A percentile compares a stretch with the other conserved stretches of the same genome.
phyloP scores from a whole-genome alignment of 345 rosid genomes.

The Salix dunnii region DNA sequence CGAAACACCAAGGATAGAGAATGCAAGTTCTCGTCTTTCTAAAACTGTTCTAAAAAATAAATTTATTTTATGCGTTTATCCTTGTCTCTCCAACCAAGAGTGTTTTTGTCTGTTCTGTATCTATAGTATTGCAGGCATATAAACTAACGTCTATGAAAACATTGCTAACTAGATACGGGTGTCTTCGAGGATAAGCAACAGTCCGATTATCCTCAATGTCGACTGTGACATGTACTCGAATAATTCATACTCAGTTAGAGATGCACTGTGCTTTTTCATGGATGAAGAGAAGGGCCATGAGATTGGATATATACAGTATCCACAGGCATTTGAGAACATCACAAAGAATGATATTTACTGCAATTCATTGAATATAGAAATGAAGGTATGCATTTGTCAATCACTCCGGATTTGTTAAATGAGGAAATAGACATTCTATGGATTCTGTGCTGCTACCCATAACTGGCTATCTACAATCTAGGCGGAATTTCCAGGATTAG shows the following conservation, averaged over 20 bases:
- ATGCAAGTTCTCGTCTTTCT: too few species aligned
- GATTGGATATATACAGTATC: conserved; percentile 68
- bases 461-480: conserved; percentile 24
- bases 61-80: too few species aligned
- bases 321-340: conserved; percentile 47
- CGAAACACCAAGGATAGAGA: too few species aligned
- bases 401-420: neutral
- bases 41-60: too few species aligned
- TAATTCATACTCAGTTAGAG: conserved; percentile 35
- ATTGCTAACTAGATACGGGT: conserved; percentile 37
- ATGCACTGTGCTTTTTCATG: conserved; percentile 63
- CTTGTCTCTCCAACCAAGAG: too few species aligned
- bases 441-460: too few species aligned
- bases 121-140: too few species aligned
- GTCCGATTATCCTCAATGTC: conserved; percentile 33
- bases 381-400: conserved; percentile 20
- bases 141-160: too few species aligned
- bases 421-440: too few species aligned
- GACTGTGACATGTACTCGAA: conserved; percentile 59
- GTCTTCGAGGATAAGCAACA: conserved; percentile 44
- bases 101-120: too few species aligned
- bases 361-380: conserved; percentile 8
- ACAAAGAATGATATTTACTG: conserved; percentile 58
- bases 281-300: conserved; percentile 59
- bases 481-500: conserved; percentile 62